phyloP scores from a whole-genome alignment of 176 grass and related monocot species.

The Rhynchospora pubera region DNA sequence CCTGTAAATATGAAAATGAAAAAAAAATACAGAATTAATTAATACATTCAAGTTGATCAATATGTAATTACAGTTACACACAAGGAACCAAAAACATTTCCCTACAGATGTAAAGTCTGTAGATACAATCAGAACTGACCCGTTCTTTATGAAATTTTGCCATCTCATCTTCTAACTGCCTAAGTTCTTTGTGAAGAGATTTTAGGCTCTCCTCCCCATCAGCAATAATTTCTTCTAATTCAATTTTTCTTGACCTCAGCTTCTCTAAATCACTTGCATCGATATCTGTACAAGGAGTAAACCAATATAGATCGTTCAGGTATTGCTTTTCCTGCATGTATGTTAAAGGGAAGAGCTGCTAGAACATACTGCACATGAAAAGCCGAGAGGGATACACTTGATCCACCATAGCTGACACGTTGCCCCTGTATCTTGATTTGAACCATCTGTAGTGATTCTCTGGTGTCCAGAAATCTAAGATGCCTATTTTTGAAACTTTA shows the following conservation, averaged over 20 bases:
- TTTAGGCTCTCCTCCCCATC: conserved; percentile 34
- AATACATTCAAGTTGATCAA: background rate
- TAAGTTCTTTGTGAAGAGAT: conserved; percentile 35
- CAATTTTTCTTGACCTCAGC: conserved; percentile 29
- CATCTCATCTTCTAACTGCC: conserved; percentile 68
- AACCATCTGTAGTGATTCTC: conserved; percentile 75
- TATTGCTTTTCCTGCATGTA: background rate
- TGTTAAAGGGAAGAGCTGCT: background rate
- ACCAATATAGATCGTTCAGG: conserved; percentile 23
- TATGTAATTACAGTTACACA: background rate
- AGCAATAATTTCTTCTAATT: conserved; percentile 30
- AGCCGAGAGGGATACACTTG: conserved; percentile 32
- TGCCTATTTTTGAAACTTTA: conserved; percentile 39
- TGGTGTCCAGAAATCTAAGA: conserved; percentile 82
- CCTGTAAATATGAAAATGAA: conserved; percentile 37
- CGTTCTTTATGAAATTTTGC: conserved; percentile 57
- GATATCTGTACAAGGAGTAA: conserved; percentile 42
- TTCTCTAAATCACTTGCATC: conserved; percentile 56
- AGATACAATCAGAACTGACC: conserved; percentile 32
- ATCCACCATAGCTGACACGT: conserved; percentile 54
- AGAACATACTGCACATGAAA: conserved; percentile 62
- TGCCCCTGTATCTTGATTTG: conserved; percentile 58
- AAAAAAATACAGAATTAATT: conserved; percentile 1
- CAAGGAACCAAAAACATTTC: background rate
- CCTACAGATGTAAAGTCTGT: background rate